These are phyloP conservation scores for Fusarium azukiicola DNA, from an alignment of 2,329 filamentous ascomycete genomes.

Conservation along the genomic window DNA sequence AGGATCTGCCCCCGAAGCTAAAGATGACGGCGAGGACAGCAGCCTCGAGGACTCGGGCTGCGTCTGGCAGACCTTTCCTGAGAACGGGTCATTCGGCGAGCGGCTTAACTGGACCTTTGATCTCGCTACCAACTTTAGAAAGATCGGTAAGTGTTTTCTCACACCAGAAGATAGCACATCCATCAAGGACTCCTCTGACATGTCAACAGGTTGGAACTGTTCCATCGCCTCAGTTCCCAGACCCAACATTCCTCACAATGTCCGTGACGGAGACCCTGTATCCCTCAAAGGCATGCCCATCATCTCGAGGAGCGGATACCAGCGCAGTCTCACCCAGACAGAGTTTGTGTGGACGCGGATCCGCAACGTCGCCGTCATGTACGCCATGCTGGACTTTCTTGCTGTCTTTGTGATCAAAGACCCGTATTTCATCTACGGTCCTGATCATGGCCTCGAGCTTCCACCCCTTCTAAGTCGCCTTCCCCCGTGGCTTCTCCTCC, in stretches of 20 bases:
- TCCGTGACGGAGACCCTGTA: constrained; percentile 61
- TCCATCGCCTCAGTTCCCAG: constrained; percentile 73
- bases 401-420: constrained; percentile 87
- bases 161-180: not conserved
- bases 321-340: constrained; percentile 64
- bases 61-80: constrained; percentile 81
- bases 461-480: constrained; percentile 68
- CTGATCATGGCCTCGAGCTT: constrained; percentile 60
- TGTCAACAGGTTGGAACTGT: constrained; percentile 76
- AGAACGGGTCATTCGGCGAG: constrained; percentile 68
- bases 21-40: constrained; percentile 8
- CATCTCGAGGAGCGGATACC: constrained; percentile 69
- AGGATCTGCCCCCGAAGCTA: not conserved
- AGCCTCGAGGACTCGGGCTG: constrained; percentile 67
- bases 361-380: constrained; percentile 73
- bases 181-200: not conserved
- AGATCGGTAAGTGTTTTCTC: constrained; percentile 68
- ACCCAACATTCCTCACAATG: constrained; percentile 62
- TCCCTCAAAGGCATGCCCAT: constrained; percentile 67
- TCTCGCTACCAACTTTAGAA: constrained; percentile 75
- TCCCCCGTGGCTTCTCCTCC: constrained; percentile 69
- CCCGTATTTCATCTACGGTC: constrained; percentile 85
- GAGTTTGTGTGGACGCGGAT: constrained; percentile 71
- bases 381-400: constrained; percentile 85
- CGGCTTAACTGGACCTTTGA: constrained; percentile 78